Conservation (phyloP, 179 eudicot species). For the Heliamphora pulchella region DNA sequence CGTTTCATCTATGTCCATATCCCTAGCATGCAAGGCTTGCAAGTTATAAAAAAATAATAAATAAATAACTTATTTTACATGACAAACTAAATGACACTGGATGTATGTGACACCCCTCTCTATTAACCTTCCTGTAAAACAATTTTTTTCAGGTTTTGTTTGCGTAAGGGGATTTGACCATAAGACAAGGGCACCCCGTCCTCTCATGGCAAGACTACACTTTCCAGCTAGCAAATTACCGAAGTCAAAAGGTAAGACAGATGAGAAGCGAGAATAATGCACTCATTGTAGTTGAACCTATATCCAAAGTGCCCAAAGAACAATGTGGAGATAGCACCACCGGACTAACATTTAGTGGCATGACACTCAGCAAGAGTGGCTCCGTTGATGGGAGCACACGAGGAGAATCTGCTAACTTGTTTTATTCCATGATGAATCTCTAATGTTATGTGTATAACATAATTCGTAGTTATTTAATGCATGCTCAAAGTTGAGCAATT, state of each 20-base stretch:
- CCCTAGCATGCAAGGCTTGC: not conserved
- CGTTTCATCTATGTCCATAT: too few species aligned
- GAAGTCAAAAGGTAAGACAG: slow-evolving; percentile 31
- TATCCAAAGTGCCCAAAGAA: not conserved
- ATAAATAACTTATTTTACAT: too few species aligned
- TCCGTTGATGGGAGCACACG: not conserved
- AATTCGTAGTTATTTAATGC: not conserved
- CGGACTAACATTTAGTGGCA: slow-evolving; percentile 8
- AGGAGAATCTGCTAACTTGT: slow-evolving; percentile 10
- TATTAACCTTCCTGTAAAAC: not conserved
- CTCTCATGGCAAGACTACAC: slow-evolving; percentile 69
- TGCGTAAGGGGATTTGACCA: slow-evolving; percentile 74
- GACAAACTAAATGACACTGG: not conserved
- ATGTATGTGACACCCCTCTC: not conserved
- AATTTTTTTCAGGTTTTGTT: slow-evolving; percentile 48
- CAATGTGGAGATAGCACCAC: not conserved
- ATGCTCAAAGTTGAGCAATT: slow-evolving; percentile 11
- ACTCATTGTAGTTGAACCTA: not conserved
- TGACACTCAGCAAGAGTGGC: not conserved
- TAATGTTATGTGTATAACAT: slow-evolving; percentile 10
- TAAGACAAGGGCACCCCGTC: slow-evolving; percentile 59
- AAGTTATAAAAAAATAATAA: too few species aligned
- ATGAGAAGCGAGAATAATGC: slow-evolving; percentile 15
- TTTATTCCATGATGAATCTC: slow-evolving; percentile 4
- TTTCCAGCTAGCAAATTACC: slow-evolving; percentile 54